phyloP scores from a whole-genome alignment of 2,329 filamentous ascomycete species.

The Ceratocystiopsis brevicomis region DNA sequence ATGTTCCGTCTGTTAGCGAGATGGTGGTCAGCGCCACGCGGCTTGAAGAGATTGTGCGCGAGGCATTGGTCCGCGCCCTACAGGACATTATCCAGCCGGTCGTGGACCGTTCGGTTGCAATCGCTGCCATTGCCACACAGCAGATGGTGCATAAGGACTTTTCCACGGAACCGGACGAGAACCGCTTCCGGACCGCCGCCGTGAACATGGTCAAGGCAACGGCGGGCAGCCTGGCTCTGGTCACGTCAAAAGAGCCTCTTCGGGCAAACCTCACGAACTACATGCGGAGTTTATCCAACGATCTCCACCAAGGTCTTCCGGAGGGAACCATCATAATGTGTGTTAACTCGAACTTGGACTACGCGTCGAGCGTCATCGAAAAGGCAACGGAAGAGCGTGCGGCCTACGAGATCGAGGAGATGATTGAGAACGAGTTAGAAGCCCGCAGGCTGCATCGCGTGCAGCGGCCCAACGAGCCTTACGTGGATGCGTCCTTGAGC shows the following conservation, averaged over 20 bases:
- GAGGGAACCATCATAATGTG: slow-evolving; percentile 97
- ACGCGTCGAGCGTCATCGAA: slow-evolving; percentile 85
- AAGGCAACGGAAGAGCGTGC: slow-evolving; percentile 89
- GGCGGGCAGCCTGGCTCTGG: slow-evolving; percentile 78
- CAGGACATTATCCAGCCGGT: slow-evolving; percentile 95
- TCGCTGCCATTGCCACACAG: slow-evolving; percentile 88
- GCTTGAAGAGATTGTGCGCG: slow-evolving; percentile 59
- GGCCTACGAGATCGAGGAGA: slow-evolving; percentile 82
- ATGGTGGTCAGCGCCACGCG: slow-evolving; percentile 55
- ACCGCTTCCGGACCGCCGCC: slow-evolving; percentile 66
- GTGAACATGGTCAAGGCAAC: slow-evolving; percentile 90
- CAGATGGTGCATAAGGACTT: slow-evolving; percentile 96
- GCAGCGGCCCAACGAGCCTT: slow-evolving; percentile 63
- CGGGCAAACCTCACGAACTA: slow-evolving; percentile 96
- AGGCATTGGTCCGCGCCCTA: slow-evolving; percentile 73
- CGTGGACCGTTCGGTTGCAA: slow-evolving; percentile 91
- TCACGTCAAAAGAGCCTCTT: slow-evolving; percentile 95
- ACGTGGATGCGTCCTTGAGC: slow-evolving; percentile 63
- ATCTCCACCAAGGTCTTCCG: slow-evolving; percentile 64
- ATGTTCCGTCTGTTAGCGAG: slow-evolving; percentile 64
- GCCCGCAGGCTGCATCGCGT: slow-evolving; percentile 56
- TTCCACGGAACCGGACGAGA: slow-evolving; percentile 77
- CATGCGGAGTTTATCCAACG: slow-evolving; percentile 51
- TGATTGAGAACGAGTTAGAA: slow-evolving; percentile 67
- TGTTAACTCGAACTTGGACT: slow-evolving; percentile 90